These are phyloP conservation scores for Sugiyamaella grinbergsii DNA, from an alignment of 1,139 yeast species.

Conservation along the genomic window DNA sequence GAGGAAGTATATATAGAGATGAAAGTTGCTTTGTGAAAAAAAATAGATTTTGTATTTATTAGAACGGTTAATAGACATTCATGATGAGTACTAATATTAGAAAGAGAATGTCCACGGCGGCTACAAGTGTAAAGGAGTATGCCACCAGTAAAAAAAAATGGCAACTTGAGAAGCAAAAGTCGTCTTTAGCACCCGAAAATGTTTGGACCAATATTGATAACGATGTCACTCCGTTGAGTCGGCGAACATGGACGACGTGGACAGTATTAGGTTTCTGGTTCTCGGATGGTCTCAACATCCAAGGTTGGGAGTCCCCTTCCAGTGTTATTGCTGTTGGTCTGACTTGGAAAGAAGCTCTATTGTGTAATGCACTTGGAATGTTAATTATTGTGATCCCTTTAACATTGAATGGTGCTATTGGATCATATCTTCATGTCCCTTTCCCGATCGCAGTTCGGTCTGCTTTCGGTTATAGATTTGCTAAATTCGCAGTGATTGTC, in stretches of 20 bases:
- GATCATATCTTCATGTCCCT: slow-evolving; percentile 45
- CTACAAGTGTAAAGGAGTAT: slow-evolving; percentile 6
- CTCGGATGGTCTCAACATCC: slow-evolving; percentile 38
- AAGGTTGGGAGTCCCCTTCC: slow-evolving; percentile 36
- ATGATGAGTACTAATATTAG: slow-evolving; percentile 4
- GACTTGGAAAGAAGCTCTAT: slow-evolving; percentile 44
- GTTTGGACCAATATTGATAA: slow-evolving; percentile 40
- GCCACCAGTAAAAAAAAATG: slow-evolving; percentile 29
- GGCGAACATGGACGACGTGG: slow-evolving; percentile 40
- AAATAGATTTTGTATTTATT: too few relatives aligned
- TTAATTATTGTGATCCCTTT: slow-evolving; percentile 42
- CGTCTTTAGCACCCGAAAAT: slow-evolving; percentile 37
- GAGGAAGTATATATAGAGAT: not conserved
- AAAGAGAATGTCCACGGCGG: slow-evolving; percentile 5
- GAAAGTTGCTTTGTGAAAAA: too few relatives aligned
- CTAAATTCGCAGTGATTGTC: slow-evolving; percentile 42
- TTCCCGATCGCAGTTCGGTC: slow-evolving; percentile 45
- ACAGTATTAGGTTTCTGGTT: slow-evolving; percentile 42
- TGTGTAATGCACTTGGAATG: slow-evolving; percentile 42
- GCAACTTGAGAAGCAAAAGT: slow-evolving; percentile 36
- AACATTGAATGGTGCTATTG: slow-evolving; percentile 45
- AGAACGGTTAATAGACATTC: not conserved
- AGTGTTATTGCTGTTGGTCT: slow-evolving; percentile 38
- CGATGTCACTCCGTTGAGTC: slow-evolving; percentile 38
- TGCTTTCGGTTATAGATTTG: slow-evolving; percentile 43